phyloP scores from a whole-genome alignment of 1,139 yeast species.

The Yamadazyma atmosphaerica region DNA sequence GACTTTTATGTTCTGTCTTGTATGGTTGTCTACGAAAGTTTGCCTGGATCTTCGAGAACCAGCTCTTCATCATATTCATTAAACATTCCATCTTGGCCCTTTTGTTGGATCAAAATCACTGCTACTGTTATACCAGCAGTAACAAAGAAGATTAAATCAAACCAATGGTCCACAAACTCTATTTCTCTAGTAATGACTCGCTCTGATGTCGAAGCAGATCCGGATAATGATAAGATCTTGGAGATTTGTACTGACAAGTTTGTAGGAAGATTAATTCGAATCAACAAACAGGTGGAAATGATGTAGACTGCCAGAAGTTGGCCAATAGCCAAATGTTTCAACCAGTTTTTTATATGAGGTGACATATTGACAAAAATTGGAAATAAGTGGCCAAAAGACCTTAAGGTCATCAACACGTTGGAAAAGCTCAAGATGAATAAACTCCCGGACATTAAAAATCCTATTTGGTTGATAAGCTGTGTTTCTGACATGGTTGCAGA shows the following conservation, averaged over 20 bases:
- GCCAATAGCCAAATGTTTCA: slow-evolving; percentile 54
- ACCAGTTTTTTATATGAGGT: slow-evolving; percentile 31
- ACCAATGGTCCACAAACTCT: slow-evolving; percentile 72
- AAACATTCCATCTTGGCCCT: not conserved
- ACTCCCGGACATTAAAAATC: slow-evolving; percentile 63
- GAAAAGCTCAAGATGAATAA: slow-evolving; percentile 68
- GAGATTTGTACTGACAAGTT: slow-evolving; percentile 56
- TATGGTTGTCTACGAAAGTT: not conserved
- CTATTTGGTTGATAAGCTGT: slow-evolving; percentile 61
- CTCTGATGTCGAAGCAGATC: slow-evolving; percentile 26
- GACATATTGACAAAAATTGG: slow-evolving; percentile 24
- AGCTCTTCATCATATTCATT: slow-evolving; percentile 35
- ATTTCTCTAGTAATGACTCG: slow-evolving; percentile 39
- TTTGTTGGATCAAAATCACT: slow-evolving; percentile 33
- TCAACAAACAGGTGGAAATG: slow-evolving; percentile 74
- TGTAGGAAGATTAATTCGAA: slow-evolving; percentile 72
- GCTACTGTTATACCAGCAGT: slow-evolving; percentile 55
- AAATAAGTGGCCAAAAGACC: slow-evolving; percentile 34
- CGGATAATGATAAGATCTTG: slow-evolving; percentile 40
- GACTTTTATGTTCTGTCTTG: no score
- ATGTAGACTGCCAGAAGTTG: slow-evolving; percentile 79
- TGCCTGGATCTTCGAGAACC: slow-evolving; percentile 22
- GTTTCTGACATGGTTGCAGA: slow-evolving; percentile 40
- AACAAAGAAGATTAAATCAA: slow-evolving; percentile 68
- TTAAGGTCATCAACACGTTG: slow-evolving; percentile 57